A percentile compares a stretch with the other conserved stretches of the same genome.
These are phyloP conservation scores for Entomortierella beljakovae DNA, from an alignment of 192 early-diverging fungal genomes.

Conservation along the genomic window DNA sequence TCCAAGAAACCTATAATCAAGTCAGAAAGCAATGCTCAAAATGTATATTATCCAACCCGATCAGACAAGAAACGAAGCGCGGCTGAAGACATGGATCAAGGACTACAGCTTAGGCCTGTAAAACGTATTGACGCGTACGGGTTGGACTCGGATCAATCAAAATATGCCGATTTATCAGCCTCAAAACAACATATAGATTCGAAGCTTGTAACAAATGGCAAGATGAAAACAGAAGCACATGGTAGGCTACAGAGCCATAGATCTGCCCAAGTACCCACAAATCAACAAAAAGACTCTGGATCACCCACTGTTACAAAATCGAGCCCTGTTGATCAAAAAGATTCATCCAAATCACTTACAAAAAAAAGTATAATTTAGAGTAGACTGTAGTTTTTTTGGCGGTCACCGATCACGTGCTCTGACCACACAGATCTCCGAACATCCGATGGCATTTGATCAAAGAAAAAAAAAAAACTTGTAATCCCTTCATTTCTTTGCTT, in stretches of 20 bases:
- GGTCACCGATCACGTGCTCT: background rate
- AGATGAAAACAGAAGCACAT: background rate
- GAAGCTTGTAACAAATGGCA: conserved; percentile 2
- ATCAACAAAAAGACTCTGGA: background rate
- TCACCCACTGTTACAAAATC: background rate
- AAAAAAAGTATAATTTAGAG: background rate
- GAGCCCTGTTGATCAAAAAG: background rate
- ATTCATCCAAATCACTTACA: background rate
- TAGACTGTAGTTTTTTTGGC: background rate
- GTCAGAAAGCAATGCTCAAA: background rate
- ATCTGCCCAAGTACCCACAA: background rate
- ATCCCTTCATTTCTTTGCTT: background rate
- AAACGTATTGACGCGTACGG: conserved; percentile 13
- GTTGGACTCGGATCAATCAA: background rate
- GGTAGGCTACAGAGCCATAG: background rate
- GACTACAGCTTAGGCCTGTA: conserved; percentile 29
- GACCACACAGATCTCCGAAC: background rate
- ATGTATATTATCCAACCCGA: background rate
- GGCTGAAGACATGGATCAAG: conserved; percentile 20
- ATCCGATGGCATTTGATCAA: background rate
- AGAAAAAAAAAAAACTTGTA: background rate
- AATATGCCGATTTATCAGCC: background rate
- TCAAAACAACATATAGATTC: background rate
- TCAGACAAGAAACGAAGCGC: conserved; percentile 17
- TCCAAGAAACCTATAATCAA: conserved; percentile 12